Evolutionary conservation across 345 rosid genomes (phyloP).

Genomic region (Anastatica hierochuntica): DNA sequence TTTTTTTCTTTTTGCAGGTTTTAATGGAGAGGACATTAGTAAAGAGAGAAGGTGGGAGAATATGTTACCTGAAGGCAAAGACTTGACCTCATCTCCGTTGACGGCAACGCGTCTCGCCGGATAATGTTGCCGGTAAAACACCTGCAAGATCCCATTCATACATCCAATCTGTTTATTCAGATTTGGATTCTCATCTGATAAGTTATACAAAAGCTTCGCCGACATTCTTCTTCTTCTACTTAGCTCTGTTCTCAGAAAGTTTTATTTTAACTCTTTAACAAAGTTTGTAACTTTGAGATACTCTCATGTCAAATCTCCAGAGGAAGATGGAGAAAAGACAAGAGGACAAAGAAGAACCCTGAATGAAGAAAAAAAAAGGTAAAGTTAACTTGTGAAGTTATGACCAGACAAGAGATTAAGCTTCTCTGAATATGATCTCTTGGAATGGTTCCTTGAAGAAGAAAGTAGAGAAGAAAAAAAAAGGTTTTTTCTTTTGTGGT

Average conservation of each 20-base stretch:
- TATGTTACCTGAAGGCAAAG: constrained; percentile 44
- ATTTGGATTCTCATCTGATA: constrained; percentile 67
- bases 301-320: constrained; percentile 6
- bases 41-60: too few relatives aligned
- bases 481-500: constrained; percentile 31
- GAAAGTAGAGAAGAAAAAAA: constrained; percentile 18
- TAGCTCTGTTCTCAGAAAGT: not conserved
- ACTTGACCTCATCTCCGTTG: constrained; percentile 30
- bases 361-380: constrained; percentile 10
- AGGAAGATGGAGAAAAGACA: constrained; percentile 24
- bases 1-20: not conserved
- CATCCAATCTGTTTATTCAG: constrained; percentile 79
- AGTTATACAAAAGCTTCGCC: constrained; percentile 43
- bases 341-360: constrained; percentile 29
- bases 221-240: constrained; percentile 42
- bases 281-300: not conserved
- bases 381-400: constrained; percentile 21
- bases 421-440: constrained; percentile 17
- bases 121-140: constrained; percentile 62
- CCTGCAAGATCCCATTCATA: constrained; percentile 75
- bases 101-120: constrained; percentile 35
- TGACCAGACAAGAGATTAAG: constrained; percentile 28
- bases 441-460: constrained; percentile 25
- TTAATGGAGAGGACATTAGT: too few relatives aligned
- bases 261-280: constrained; percentile 1